Evolutionary conservation across 2,329 filamentous ascomycete genomes (phyloP), one percentile per base, ranked within the genome.

Genomic region (Daldinia sp.): DNA sequence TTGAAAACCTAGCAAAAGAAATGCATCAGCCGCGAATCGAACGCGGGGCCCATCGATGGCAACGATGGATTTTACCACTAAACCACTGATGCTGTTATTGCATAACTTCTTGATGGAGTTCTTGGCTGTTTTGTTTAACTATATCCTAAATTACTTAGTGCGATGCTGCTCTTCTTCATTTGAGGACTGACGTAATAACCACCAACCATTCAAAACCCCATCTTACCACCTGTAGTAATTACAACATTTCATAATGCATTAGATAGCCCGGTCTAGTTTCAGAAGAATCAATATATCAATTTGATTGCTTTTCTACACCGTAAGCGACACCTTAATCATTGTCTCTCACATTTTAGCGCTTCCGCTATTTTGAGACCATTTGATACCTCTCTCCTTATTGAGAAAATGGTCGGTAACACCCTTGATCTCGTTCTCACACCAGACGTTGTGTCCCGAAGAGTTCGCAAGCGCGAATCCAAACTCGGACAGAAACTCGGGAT

Each of bases 51-150:
- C 81, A 82, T 84, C 82, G 81, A 84, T 84, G 82, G 82, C 82
- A 84, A 84, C 82, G 82, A 84, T 82, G 81, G 81, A 84, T 84
- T 83, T 82, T 84, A 84, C 82, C 82, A 83, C 81, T 84, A 83
- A 83, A 83, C 82, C 82, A 84, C 81, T 82, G 77, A 76, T 78
- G 77, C 77, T 68, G 12, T 39, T 39, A 15, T 51, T 23, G 6
- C 30, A 51, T 26, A 6, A 35, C 18, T 42, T 4, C 1, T 18
- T 35, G 20, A 7, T n/a, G 15, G n/a, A 1, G 39, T 23, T 23
- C 4, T 12, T 26, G 1, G 12, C 7, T 12, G 33, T 9, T n/a
- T 12, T 9, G 0, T 15, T 12, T 3, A 0, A 1, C 2, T 35
- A 39, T 55, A 13, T 41, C 33, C 41, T 18, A 9, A 6, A 20